These are phyloP conservation scores for Sugiyamaella novakii DNA, from an alignment of 1,139 yeast species.

Conservation along the genomic window DNA sequence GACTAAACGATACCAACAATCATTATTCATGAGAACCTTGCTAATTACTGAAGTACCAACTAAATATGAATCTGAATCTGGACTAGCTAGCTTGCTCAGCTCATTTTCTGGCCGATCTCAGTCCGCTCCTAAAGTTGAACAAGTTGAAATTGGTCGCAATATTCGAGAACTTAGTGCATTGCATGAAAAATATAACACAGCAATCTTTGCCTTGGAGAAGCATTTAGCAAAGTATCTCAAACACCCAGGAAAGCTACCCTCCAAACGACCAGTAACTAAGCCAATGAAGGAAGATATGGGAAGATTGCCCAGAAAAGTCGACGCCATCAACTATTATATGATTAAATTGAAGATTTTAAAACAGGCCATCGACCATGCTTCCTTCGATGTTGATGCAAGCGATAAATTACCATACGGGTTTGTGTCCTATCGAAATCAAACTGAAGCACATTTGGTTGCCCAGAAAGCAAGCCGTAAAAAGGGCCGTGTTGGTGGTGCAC, in stretches of 20 bases:
- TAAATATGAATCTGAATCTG: constrained; percentile 35
- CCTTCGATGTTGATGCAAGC: constrained; percentile 30
- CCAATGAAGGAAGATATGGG: constrained; percentile 32
- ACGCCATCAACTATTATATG: constrained; percentile 40
- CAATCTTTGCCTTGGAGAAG: constrained; percentile 38
- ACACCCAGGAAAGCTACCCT: constrained; percentile 34
- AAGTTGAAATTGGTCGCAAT: constrained; percentile 41
- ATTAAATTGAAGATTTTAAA: constrained; percentile 34
- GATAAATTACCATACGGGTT: constrained; percentile 42
- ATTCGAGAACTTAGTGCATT: constrained; percentile 38
- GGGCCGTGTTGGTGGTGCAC: constrained; percentile 26
- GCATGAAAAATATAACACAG: constrained; percentile 35
- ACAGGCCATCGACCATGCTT: constrained; percentile 34
- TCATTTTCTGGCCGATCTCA: constrained; percentile 23
- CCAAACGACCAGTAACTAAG: constrained; percentile 31
- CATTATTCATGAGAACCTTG: constrained; percentile 41
- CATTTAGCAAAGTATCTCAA: constrained; percentile 41
- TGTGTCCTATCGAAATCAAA: constrained; percentile 39
- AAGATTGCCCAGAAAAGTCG: constrained; percentile 31
- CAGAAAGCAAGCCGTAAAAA: constrained; percentile 20
- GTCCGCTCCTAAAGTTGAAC: constrained; percentile 29
- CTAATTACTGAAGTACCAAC: constrained; percentile 42
- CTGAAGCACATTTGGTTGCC: constrained; percentile 39
- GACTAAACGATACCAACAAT: constrained; percentile 37
- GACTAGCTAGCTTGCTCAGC: constrained; percentile 32